A percentile compares a stretch with the other conserved stretches of the same genome.
Evolutionary conservation across 208 protist species (phyloP).

Genomic region (Phytomonas serpens): DNA sequence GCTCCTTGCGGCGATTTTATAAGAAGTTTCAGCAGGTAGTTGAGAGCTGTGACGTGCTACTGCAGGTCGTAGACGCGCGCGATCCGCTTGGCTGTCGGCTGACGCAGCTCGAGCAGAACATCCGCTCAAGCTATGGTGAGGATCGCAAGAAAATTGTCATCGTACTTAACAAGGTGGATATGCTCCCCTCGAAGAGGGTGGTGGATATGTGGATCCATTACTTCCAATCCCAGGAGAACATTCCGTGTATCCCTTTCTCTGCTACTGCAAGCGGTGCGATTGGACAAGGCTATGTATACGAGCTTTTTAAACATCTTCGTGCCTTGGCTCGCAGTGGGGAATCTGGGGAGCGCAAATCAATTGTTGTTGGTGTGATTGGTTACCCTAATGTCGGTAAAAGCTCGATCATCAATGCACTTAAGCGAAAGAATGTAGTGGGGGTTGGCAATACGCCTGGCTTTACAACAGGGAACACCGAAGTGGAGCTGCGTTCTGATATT

Average conservation of each 20-base stretch:
- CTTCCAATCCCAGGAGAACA: constrained; percentile 72
- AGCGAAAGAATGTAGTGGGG: constrained; percentile 85
- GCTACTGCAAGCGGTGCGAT: constrained; percentile 69
- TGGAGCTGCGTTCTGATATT: constrained; percentile 95
- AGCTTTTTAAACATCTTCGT: constrained; percentile 90
- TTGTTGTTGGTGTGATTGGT: constrained; percentile 96
- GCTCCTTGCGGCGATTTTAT: constrained; percentile 80
- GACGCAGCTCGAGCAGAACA: constrained; percentile 87
- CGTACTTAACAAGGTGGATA: constrained; percentile 97
- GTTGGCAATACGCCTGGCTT: constrained; percentile 93
- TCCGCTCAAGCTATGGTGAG: constrained; percentile 83
- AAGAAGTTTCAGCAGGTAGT: constrained; percentile 90
- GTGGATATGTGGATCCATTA: constrained; percentile 78
- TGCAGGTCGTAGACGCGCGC: constrained; percentile 96
- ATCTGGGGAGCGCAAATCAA: constrained; percentile 73
- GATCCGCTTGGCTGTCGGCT: constrained; percentile 96
- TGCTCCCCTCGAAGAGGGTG: constrained; percentile 92
- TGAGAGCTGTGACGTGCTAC: constrained; percentile 93
- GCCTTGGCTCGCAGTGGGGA: constrained; percentile 67
- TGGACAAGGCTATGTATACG: constrained; percentile 49
- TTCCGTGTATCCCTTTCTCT: constrained; percentile 82
- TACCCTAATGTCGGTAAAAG: constrained; percentile 98
- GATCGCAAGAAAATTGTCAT: constrained; percentile 92
- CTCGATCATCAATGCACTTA: constrained; percentile 97
- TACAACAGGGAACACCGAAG: constrained; percentile 92